Conservation (phyloP, 768 basidiomycete genomes). For the Termitomyces sp. region DNA sequence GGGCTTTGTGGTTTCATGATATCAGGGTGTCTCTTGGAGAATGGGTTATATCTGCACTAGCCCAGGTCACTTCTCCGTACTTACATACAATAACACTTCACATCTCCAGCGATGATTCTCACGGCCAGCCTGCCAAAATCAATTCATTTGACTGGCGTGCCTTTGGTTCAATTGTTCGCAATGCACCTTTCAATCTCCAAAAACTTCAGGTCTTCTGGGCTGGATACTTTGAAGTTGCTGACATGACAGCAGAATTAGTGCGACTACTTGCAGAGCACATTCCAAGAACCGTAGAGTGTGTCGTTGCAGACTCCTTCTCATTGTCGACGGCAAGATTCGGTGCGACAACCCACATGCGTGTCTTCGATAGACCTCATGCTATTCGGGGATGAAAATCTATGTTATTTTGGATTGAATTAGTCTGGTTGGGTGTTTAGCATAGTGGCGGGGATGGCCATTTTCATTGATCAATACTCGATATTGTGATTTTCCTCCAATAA, state of each 20-base stretch:
- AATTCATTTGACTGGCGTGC: slow-evolving; percentile 3
- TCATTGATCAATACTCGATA: too few species aligned
- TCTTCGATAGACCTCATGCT: slow-evolving; percentile 3
- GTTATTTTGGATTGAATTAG: too few species aligned
- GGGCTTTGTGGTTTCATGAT: slow-evolving; percentile 9
- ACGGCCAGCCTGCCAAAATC: not conserved
- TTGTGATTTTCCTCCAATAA: too few species aligned
- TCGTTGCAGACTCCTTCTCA: not conserved
- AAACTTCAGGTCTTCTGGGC: slow-evolving; percentile 2
- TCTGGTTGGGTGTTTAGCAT: too few species aligned
- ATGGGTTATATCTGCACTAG: slow-evolving; percentile 1
- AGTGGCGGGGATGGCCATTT: too few species aligned
- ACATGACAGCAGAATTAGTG: not conserved
- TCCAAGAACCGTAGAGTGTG: not conserved
- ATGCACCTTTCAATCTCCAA: slow-evolving; percentile 1
- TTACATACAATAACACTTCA: slow-evolving; percentile 7
- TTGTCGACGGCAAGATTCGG: not conserved
- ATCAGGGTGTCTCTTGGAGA: not conserved
- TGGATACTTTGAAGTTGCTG: not conserved
- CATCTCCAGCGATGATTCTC: not conserved
- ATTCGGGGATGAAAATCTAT: not conserved
- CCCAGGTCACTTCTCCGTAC: slow-evolving; percentile 3
- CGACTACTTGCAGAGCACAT: not conserved
- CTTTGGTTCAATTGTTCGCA: slow-evolving; percentile 2
- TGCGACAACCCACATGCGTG: slow-evolving; percentile 3